Conservation (phyloP, 2,329 filamentous ascomycete genomes). For the Fusarium gaditjirri region DNA sequence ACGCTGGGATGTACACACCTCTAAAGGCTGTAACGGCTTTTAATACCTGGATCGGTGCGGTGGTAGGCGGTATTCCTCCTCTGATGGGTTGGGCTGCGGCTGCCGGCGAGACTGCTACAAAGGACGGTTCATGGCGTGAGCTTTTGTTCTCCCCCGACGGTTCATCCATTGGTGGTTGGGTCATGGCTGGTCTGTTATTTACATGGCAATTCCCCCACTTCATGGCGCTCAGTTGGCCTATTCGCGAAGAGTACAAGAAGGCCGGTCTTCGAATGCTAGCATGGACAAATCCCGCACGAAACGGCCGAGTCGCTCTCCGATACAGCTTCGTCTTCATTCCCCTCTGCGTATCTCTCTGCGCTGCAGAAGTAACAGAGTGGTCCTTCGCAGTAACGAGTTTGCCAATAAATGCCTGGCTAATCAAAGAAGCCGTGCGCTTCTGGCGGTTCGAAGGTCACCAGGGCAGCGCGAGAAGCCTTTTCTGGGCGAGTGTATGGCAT, state of each 20-base stretch:
- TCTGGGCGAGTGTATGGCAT: conserved; percentile 99
- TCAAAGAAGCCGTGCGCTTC: conserved; percentile 81
- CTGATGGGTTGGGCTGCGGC: conserved; percentile 99
- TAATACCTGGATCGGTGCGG: conserved; percentile 94
- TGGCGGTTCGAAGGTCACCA: conserved; percentile 81
- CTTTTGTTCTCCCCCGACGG: conserved; percentile 74
- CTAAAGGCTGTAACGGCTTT: conserved; percentile 86
- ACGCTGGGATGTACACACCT: conserved; percentile 92
- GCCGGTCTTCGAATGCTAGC: conserved; percentile 78
- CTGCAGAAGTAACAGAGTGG: conserved; percentile 83
- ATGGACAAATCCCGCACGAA: conserved; percentile 88
- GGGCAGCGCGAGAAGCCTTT: conserved; percentile 84
- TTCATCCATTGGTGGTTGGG: conserved; percentile 82
- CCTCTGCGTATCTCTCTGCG: conserved; percentile 83
- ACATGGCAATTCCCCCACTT: conserved; percentile 99
- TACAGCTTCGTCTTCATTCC: conserved; percentile 90
- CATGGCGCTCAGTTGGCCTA: conserved; percentile 90
- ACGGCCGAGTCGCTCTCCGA: conserved; percentile 85
- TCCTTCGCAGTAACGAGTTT: conserved; percentile 84
- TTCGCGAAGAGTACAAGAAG: conserved; percentile 86
- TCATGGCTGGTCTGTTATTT: conserved; percentile 85
- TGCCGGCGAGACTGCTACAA: conserved; percentile 84
- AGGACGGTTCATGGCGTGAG: conserved; percentile 79
- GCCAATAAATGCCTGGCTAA: conserved; percentile 87
- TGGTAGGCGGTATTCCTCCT: conserved; percentile 93